A percentile compares a stretch with the other conserved stretches of the same genome.
Conservation (phyloP, 2,329 filamentous ascomycete species). For the Fonsecaea nubica region DNA sequence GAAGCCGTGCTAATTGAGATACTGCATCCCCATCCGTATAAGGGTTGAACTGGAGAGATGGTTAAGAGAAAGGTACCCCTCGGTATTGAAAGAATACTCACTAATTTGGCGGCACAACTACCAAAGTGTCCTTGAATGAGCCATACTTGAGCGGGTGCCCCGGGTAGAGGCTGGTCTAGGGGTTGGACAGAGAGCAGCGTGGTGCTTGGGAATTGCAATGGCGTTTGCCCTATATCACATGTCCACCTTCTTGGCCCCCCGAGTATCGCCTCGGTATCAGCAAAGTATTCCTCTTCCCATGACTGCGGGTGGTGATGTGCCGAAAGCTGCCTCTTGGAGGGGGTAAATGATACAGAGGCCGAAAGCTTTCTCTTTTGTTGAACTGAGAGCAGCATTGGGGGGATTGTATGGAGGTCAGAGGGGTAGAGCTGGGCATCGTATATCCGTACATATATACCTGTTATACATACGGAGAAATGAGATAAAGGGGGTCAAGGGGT, state of each 20-base stretch:
- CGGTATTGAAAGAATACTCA: background rate
- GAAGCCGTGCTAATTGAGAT: background rate
- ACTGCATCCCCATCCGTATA: background rate
- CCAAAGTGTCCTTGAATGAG: background rate
- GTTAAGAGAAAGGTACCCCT: background rate
- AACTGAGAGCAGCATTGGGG: background rate
- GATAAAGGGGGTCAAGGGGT: too few relatives aligned
- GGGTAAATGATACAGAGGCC: background rate
- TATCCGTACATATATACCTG: too few relatives aligned
- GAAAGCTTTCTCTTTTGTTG: background rate
- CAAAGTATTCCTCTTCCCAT: constrained; percentile 10
- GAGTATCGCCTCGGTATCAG: background rate
- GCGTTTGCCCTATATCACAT: background rate
- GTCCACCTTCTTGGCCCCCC: background rate
- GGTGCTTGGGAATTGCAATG: background rate
- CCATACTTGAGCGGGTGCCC: background rate
- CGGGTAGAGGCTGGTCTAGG: background rate
- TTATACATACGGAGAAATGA: background rate
- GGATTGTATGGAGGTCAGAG: background rate
- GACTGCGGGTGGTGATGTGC: background rate
- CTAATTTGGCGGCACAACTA: background rate
- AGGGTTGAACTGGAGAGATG: background rate
- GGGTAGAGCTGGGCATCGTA: too few relatives aligned
- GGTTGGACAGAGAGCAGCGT: background rate
- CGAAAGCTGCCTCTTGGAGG: background rate